phyloP scores from a whole-genome alignment of 2,329 filamentous ascomycete species.

The Leptographium flavum region DNA sequence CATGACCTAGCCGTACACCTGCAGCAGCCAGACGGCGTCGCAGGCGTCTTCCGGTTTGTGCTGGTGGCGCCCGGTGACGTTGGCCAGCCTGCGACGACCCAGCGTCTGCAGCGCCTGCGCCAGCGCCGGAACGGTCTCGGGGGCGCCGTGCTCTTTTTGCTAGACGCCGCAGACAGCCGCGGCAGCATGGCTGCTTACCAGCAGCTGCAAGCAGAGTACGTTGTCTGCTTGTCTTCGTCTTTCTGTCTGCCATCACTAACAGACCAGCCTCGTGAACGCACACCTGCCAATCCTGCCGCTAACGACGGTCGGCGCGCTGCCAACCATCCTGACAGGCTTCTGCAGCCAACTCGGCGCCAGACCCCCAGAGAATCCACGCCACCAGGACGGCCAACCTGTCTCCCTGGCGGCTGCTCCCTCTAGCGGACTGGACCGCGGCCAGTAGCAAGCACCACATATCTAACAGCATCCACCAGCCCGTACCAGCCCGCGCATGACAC shows the following conservation, averaged over 20 bases:
- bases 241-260: background rate
- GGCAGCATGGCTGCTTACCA: constrained; percentile 16
- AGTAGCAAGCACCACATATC: too few relatives aligned
- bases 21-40: background rate
- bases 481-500: too few relatives aligned
- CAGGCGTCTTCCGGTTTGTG: constrained; percentile 20
- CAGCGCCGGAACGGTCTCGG: constrained; percentile 10
- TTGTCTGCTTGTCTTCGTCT: background rate
- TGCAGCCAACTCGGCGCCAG: constrained; percentile 15
- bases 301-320: constrained; percentile 19
- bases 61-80: constrained; percentile 26
- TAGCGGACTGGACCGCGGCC: too few relatives aligned
- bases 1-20: constrained; percentile 32
- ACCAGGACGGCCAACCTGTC: too few relatives aligned
- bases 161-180: constrained; percentile 15
- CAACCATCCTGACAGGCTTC: constrained; percentile 24
- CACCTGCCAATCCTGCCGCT: constrained; percentile 29
- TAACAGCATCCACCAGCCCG: too few relatives aligned
- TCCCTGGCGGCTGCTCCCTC: too few relatives aligned
- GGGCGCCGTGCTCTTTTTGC: constrained; percentile 29
- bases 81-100: constrained; percentile 14
- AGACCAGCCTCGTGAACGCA: constrained; percentile 19
- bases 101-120: constrained; percentile 23
- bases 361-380: too few relatives aligned
- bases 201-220: constrained; percentile 29